phyloP scores from a whole-genome alignment of 148 eudicot species.

The Salicornia ramosissima region DNA sequence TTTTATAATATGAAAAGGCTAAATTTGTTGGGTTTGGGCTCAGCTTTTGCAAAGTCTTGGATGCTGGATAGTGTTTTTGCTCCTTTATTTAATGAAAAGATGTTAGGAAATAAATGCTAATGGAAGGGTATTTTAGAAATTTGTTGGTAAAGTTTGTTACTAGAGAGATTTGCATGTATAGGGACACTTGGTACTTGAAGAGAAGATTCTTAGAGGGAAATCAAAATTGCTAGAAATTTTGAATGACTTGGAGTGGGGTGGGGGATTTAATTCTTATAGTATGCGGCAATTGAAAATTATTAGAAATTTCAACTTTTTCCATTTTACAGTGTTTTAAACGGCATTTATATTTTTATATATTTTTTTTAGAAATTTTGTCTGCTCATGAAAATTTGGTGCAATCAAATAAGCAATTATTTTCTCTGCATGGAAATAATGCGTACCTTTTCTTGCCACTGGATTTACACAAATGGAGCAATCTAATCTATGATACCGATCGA shows the following conservation, averaged over 20 bases:
- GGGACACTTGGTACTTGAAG: conserved; percentile 12
- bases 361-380: too few species aligned
- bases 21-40: conserved; percentile 5
- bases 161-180: conserved; percentile 1
- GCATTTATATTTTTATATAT: too few species aligned
- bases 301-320: too few species aligned
- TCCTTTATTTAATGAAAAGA: not conserved
- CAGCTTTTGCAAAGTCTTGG: not conserved
- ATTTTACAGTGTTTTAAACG: too few species aligned
- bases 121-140: not conserved
- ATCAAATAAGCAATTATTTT: too few species aligned
- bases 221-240: too few species aligned
- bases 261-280: too few species aligned
- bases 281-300: too few species aligned
- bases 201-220: not conserved
- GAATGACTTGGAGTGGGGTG: too few species aligned
- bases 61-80: not conserved
- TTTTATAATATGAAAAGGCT: not conserved
- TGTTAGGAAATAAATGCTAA: conserved; percentile 1
- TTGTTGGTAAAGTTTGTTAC: conserved; percentile 13
- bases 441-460: not conserved
- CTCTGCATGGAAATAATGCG: not conserved
- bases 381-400: too few species aligned
- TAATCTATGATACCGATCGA: not conserved
- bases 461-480: not conserved